Evolutionary conservation across 352 stramenopile species (phyloP), one percentile per base, ranked within the genome.

Genomic region (Pythium biforme): DNA sequence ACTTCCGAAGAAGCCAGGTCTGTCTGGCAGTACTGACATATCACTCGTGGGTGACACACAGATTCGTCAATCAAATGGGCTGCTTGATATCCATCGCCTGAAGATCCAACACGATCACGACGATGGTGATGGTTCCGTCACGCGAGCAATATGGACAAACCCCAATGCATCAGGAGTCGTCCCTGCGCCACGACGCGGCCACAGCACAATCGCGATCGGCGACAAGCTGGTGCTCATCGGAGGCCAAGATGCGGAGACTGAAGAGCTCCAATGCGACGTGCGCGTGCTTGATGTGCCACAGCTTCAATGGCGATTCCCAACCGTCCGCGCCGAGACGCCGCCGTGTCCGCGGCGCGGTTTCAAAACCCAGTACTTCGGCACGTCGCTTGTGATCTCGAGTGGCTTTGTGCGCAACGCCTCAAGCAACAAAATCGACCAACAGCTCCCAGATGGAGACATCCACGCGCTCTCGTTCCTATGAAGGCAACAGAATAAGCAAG

Each of bases 291-390:
- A 86, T 37, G 52, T 79, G 33, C 45, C 41, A 2, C 37, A 34
- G 1, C 64, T 76, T 10, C 65, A 40, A 17, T 92, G 83, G 83
- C 49, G 31, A 20, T 49, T 47, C 0, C 47, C 79, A 19, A 62
- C 73, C 6, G 59, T 86, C 3, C 55, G 54, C 2, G 72, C 77
- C 3, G 50, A 84, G 7, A 14, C 25, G 17, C 49, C 67, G 0
- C 81, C 83, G 22, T 84, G 83, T 52, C 70, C 83, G 47, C 81
- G 81, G 1, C 70, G 81, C 46, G 83, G 83, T n/a, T 90, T 90
- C 72, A 92, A 90, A 70, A 86, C 71, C 43, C 83, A 89, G 60
- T 92, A 74, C 64, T 89, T 92, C 64, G 79, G 83, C 69, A 90
- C 79, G 6, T 83, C 81, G 15, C 62, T 90, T 37, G 73, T 90